Evolutionary conservation across 805 yeast genomes (phyloP).

Genomic region (Candida anglica): DNA sequence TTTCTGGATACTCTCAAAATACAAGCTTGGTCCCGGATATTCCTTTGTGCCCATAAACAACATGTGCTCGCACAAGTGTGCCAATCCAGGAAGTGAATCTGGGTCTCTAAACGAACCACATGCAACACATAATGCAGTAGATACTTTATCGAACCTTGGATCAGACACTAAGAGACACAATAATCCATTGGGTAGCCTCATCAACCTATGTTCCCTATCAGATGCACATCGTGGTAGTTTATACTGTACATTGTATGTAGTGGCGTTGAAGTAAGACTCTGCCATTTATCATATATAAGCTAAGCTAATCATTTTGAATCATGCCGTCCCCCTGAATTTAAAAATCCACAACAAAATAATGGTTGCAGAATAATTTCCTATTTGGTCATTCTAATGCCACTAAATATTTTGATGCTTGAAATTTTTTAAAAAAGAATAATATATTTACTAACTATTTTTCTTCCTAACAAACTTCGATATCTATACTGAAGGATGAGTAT

Average conservation of each 20-base stretch:
- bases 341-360: no score
- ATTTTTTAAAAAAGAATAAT: neutral
- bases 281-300: no score
- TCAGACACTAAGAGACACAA: constrained; percentile 70
- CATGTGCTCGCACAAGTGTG: constrained; percentile 87
- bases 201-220: constrained; percentile 38
- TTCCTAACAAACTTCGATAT: no score
- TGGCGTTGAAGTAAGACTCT: no score
- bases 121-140: constrained; percentile 72
- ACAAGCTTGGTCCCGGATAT: constrained; percentile 45
- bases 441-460: no score
- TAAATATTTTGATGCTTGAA: neutral
- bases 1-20: constrained; percentile 39
- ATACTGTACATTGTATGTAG: no score
- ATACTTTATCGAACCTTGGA: constrained; percentile 56
- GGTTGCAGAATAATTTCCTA: neutral
- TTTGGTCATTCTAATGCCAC: neutral
- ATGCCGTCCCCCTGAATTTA: no score
- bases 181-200: constrained; percentile 66
- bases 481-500: no score
- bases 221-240: constrained; percentile 35
- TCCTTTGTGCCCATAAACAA: constrained; percentile 50
- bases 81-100: constrained; percentile 65
- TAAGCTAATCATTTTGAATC: no score
- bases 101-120: constrained; percentile 85